Conservation (phyloP, 805 yeast species). For the Metschnikowia lochheadii region DNA sequence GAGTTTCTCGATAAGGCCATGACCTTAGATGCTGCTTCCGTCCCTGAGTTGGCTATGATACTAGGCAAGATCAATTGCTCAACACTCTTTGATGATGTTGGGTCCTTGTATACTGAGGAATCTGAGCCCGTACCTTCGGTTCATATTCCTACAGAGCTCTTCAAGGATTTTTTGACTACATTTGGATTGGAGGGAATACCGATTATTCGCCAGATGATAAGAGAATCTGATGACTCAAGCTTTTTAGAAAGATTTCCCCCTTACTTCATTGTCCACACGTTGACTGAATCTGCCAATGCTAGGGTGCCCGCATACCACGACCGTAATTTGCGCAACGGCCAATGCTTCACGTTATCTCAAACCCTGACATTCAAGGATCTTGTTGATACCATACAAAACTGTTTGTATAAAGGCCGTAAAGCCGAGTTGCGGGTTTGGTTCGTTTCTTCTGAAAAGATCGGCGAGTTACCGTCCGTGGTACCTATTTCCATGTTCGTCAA, state of each 20-base stretch:
- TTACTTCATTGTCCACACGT: slow-evolving; percentile 30
- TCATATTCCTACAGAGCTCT: slow-evolving; percentile 42
- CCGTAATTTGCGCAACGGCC: slow-evolving; percentile 6
- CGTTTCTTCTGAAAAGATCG: slow-evolving; percentile 23
- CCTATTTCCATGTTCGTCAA: slow-evolving; percentile 25
- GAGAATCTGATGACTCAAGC: slow-evolving; percentile 24
- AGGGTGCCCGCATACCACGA: slow-evolving; percentile 3
- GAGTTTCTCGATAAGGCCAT: slow-evolving; percentile 42
- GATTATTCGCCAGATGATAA: slow-evolving; percentile 27
- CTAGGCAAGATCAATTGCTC: slow-evolving; percentile 48
- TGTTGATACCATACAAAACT: slow-evolving; percentile 23
- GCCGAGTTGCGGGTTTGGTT: slow-evolving; percentile 36
- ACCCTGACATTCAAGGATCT: slow-evolving; percentile 34
- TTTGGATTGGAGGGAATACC: slow-evolving; percentile 47
- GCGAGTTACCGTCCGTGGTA: slow-evolving; percentile 22
- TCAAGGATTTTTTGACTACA: slow-evolving; percentile 45
- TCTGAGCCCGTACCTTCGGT: slow-evolving; percentile 19
- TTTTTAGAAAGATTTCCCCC: slow-evolving; percentile 37
- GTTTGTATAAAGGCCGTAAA: slow-evolving; percentile 19
- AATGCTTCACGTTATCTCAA: slow-evolving; percentile 24
- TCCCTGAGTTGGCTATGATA: slow-evolving; percentile 23
- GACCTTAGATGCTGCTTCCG: slow-evolving; percentile 16
- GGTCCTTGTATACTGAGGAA: slow-evolving; percentile 34
- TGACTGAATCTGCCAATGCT: slow-evolving; percentile 19
- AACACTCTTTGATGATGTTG: slow-evolving; percentile 42